Base-by-base conservation (phyloP, 345 rosid genomes). In the Eutrema yunnanense region DNA sequence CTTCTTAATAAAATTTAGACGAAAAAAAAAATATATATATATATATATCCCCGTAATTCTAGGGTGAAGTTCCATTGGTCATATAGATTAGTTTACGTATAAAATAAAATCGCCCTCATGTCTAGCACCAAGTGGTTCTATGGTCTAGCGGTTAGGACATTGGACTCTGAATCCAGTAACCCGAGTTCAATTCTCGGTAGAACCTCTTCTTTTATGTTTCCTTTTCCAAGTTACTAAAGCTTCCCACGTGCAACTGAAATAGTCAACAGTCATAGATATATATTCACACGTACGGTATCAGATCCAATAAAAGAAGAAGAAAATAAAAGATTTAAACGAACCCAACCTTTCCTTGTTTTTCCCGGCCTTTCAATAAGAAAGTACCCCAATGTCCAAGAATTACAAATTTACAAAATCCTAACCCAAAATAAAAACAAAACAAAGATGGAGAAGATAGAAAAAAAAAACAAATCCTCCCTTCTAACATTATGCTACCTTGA, bases 151-250 rank as follows among this genome's bases (percentile, higher is more conserved):
- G 95, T 87, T 54, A 87, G 96, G 92, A 84, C 93, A 86, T 86
- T 82, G 88, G 92, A 87, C 91, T 83, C 90, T 91, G 90, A 89
- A 89, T 91, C 90, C 88, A 85, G 87, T 88, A 91, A 86, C 93
- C 90, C 92, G 88, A 87, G 87, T 87, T 88, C 93, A 84, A 89
- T 62, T 87, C 87, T 91, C 88, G 86, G 91, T 89, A 81, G 90
- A 83, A 89, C 92, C 90, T 88, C 2, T 0, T 0, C 9, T 12
- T 29, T 33, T 12, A 9, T 13, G 3, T 34, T 6, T 26, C 1
- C 3, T 1, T 19, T 14, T 56, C 29, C 43, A 6, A 12, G 6
- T 11, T 30, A 2, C 40, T 6, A 30, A 44, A 73, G 5, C 16
- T 13, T 14, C n/a, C n/a, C n/a, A n/a, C n/a, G n/a, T n/a, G n/a